Evolutionary conservation across 2,329 filamentous ascomycete genomes (phyloP), one percentile per base, ranked within the genome.

Genomic region (Orbilia brochopaga): DNA sequence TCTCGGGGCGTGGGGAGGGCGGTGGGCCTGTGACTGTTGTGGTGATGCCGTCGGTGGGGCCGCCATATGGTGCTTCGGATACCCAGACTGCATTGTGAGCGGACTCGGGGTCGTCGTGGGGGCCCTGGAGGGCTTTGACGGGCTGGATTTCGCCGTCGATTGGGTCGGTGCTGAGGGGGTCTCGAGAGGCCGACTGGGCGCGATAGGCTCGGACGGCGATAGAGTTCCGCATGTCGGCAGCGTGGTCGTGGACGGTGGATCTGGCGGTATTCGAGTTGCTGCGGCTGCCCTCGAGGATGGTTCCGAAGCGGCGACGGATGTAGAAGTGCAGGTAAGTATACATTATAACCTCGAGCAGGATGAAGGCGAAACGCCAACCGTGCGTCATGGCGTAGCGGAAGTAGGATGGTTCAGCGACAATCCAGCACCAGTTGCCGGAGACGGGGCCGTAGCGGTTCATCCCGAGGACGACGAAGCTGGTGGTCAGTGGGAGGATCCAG

Each of bases 401-500:
- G 11, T 79, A 79, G 24, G 77, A 74, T n/a, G 79, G 76, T 1
- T 77, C 73, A 11, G 76, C 73, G 11, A 78, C 76, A 66, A 83
- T 83, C 82, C 82, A 83, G 75, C 82, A 83, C 81, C 82, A 83
- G 65, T 83, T 83, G 0, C 81, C 81, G 2, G 80, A 81, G 1
- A 82, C 80, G 30, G 80, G 79, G 1, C 77, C 78, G 60, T 79
- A 78, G 10, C 75, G 72, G 23, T 77, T 69, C 73, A 78, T 74
- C n/a, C 52, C 77, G 23, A 78, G 76, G 32, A 76, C 78, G 15
- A 75, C 76, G 59, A 74, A 75, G 37, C 79, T 79, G 1, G 81
- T 82, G 13, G 79, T 78, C 1, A 80, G 44, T 8, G 81, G 80
- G 1, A 81, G 74, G 2, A 82, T 69, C 81, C 81, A 83, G 6